Base-by-base conservation (phyloP, 148 eudicot species). In the Camellia sinensis region DNA sequence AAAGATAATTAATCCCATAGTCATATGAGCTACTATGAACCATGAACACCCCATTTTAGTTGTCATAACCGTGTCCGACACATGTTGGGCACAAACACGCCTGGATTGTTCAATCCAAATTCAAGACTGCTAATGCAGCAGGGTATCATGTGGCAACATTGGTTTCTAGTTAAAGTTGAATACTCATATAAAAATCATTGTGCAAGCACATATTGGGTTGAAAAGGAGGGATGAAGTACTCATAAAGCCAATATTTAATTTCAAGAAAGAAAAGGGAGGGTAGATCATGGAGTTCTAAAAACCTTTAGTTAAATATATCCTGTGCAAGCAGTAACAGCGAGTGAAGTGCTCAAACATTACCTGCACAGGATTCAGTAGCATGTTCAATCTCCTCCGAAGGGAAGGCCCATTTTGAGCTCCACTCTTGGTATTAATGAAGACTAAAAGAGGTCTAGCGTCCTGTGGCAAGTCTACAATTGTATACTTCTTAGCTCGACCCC, bases 351-450 rank as follows among this genome's bases (percentile, higher is more conserved):
- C 63, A 45, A 70, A 66, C 45, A 3, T 80, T 84, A 91, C 97
- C 95, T 93, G 97, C 50, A 87, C 89, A 83, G 97, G 95, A 87
- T 93, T 93, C 75, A 93, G 76, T 78, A 93, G 82, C 92, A 89
- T 90, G 85, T 91, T 93, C 82, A 93, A 81, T 81, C 92, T 90
- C 85, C 92, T 91, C 81, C 93, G 83, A 14, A 93, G 87, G 65
- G 87, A 83, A 79, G 82, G 88, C 80, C 97, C 97, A 83, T 88
- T 89, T 79, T 91, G 97, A 59, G 91, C 97, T 79, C 97, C 97
- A 80, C 97, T 93, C 81, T 88, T 91, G 79, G 91, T 82, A 82
- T 89, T 93, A 75, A 91, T 90, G 80, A 91, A 91, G 68, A 93
- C 97, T 59, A 93, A 79, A 76, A 91, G 88, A 80, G 95, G 97